Base-by-base conservation (phyloP, 352 stramenopile species). In the Pythium insidiosum region DNA sequence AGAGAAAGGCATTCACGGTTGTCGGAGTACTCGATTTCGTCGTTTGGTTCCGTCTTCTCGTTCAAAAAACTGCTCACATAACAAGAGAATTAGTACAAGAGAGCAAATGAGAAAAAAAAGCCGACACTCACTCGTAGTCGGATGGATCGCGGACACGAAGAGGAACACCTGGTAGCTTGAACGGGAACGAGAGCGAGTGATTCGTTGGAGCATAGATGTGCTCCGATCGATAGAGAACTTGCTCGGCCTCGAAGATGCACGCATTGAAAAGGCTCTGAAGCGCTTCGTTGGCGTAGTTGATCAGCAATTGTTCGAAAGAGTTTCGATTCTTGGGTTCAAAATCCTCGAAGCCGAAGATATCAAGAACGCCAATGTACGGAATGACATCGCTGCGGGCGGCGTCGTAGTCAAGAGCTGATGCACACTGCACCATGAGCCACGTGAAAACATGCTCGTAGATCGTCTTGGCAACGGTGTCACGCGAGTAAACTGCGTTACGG, bases 291-390 rank as follows among this genome's bases (percentile, higher is more conserved):
- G 83, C 80, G 63, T 94, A 96, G 64, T 96, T 96, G 66, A 96
- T 96, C 18, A 91, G 67, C 24, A 96, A 42, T 53, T 96, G 87
- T 59, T 96, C 87, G 39, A 95, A 95, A 35, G 72, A 91, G 63
- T 96, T 96, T 43, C 67, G 74, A 51, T 88, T 88, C 57, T 82
- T 97, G 5, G 74, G 66, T 47, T 90, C 66, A 34, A 96, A 93
- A 40, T 86, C 83, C 51, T 96, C 86, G 53, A 96, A 96, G 13
- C 87, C 87, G 50, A 96, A 96, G 38, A 96, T 96, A 63, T 96
- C 87, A 18, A 96, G 66, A 21, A 96, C 81, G 13, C 83, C 84
- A 48, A 96, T 94, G 73, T 95, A 86, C 25, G 84, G 77, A 23
- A 89, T 64, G 33, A 88, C 78, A 41, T 88, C 77, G 39, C 68